These are phyloP conservation scores for Lactarius tabidus DNA, from an alignment of 768 basidiomycete genomes.

Conservation along the genomic window DNA sequence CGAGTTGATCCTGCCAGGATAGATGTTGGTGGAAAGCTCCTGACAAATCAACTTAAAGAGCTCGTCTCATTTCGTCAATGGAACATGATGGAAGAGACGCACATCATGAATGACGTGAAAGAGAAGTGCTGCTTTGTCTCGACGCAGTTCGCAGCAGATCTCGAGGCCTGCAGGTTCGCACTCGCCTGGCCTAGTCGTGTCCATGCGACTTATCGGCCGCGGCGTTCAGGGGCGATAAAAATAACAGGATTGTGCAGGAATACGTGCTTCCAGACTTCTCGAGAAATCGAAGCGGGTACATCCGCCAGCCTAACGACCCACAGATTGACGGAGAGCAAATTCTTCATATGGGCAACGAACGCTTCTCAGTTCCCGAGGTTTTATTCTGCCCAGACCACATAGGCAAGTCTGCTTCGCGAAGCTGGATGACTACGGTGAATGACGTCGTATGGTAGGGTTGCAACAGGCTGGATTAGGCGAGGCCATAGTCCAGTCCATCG, in stretches of 20 bases:
- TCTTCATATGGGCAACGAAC: slow-evolving; percentile 84
- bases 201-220: slow-evolving; percentile 4
- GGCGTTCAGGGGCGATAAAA: slow-evolving; percentile 46
- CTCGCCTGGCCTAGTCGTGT: slow-evolving; percentile 6
- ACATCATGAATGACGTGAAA: slow-evolving; percentile 90
- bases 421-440: slow-evolving; percentile 4
- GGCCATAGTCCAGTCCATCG: slow-evolving; percentile 73
- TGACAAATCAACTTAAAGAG: slow-evolving; percentile 95
- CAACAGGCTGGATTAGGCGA: slow-evolving; percentile 76
- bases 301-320: slow-evolving; percentile 52
- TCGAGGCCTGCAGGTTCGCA: slow-evolving; percentile 75
- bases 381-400: slow-evolving; percentile 89
- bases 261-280: slow-evolving; percentile 90
- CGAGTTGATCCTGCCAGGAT: slow-evolving; percentile 48
- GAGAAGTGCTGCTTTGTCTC: slow-evolving; percentile 89
- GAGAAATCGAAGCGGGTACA: slow-evolving; percentile 53
- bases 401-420: slow-evolving; percentile 42
- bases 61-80: slow-evolving; percentile 92
- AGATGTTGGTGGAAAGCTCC: slow-evolving; percentile 91
- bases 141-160: slow-evolving; percentile 61
- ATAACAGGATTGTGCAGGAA: slow-evolving; percentile 75
- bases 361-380: slow-evolving; percentile 89
- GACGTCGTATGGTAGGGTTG: slow-evolving; percentile 46
- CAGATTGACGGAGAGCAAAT: slow-evolving; percentile 60
- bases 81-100: slow-evolving; percentile 98